These are phyloP conservation scores for Leucaena leucocephala DNA, from an alignment of 306 rosid species.

Conservation along the genomic window DNA sequence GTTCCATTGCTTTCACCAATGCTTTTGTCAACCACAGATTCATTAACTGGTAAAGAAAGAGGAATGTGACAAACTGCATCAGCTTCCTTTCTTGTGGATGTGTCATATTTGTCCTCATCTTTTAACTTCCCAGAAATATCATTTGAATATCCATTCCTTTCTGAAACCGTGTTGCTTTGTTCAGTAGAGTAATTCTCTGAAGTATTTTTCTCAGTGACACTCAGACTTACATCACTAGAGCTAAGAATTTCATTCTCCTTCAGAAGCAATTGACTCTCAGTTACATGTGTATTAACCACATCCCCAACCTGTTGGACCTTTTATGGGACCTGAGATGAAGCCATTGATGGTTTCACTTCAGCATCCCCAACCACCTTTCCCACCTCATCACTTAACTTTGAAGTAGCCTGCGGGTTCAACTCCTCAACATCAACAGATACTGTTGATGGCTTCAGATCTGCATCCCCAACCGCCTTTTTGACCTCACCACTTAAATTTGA, in stretches of 20 bases:
- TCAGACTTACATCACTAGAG: conserved; percentile 37
- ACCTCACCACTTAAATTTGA: conserved; percentile 39
- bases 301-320: conserved; percentile 38
- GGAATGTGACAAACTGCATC: conserved; percentile 41
- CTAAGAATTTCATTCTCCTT: conserved; percentile 30
- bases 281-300: conserved; percentile 40
- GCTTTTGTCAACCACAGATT: conserved; percentile 39
- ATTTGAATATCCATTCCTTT: conserved; percentile 22
- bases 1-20: conserved; percentile 39
- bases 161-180: conserved; percentile 27
- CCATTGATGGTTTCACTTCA: conserved; percentile 28
- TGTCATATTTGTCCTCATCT: conserved; percentile 31
- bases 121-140: conserved; percentile 38
- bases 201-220: conserved; percentile 40
- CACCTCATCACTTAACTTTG: conserved; percentile 39
- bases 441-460: conserved; percentile 29
- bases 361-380: conserved; percentile 28
- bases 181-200: conserved; percentile 39
- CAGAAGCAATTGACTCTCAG: conserved; percentile 28
- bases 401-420: conserved; percentile 24
- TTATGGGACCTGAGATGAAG: conserved; percentile 34
- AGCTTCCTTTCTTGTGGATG: conserved; percentile 43
- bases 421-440: conserved; percentile 7
- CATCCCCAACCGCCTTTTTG: conserved; percentile 26
- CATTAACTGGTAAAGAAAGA: conserved; percentile 37